These are phyloP conservation scores for Sporobolus alterniflorus DNA, from an alignment of 202 grass and related monocot genomes.

Conservation along the genomic window DNA sequence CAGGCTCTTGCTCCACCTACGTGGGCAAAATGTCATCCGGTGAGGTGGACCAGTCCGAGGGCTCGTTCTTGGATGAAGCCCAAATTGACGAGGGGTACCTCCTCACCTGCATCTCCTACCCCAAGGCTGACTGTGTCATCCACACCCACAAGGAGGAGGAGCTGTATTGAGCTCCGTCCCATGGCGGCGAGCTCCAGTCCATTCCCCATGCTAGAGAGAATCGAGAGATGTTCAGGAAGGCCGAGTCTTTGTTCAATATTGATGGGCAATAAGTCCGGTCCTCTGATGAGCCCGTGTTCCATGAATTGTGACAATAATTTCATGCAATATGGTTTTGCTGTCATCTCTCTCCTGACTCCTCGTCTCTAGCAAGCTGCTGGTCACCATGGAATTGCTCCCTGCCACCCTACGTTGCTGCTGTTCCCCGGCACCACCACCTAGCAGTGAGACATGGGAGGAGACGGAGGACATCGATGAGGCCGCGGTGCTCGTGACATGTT, in stretches of 20 bases:
- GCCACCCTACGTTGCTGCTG: too few relatives aligned
- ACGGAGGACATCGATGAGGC: too few relatives aligned
- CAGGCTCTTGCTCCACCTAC: conserved; percentile 85
- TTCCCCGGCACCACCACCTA: too few relatives aligned
- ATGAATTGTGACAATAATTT: conserved; percentile 47
- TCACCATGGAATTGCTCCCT: too few relatives aligned
- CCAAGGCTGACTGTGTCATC: conserved; percentile 71
- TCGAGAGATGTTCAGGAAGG: not conserved
- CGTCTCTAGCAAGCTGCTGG: too few relatives aligned
- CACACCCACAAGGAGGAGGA: conserved; percentile 87
- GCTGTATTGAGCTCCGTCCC: conserved; percentile 41
- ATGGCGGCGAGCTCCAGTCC: not conserved
- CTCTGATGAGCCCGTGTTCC: not conserved
- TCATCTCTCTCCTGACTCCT: too few relatives aligned
- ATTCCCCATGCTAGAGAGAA: conserved; percentile 16
- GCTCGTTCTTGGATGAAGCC: conserved; percentile 71
- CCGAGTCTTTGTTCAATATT: not conserved
- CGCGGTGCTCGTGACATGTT: too few relatives aligned
- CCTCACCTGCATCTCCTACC: conserved; percentile 82
- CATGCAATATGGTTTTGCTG: conserved; percentile 11
- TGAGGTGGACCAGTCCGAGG: conserved; percentile 84
- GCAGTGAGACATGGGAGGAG: too few relatives aligned
- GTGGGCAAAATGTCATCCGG: conserved; percentile 68
- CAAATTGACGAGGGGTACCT: conserved; percentile 63
- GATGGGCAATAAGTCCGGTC: not conserved